These are phyloP conservation scores for Teratosphaeria viscida DNA, from an alignment of 2,329 filamentous ascomycete species.

Conservation along the genomic window DNA sequence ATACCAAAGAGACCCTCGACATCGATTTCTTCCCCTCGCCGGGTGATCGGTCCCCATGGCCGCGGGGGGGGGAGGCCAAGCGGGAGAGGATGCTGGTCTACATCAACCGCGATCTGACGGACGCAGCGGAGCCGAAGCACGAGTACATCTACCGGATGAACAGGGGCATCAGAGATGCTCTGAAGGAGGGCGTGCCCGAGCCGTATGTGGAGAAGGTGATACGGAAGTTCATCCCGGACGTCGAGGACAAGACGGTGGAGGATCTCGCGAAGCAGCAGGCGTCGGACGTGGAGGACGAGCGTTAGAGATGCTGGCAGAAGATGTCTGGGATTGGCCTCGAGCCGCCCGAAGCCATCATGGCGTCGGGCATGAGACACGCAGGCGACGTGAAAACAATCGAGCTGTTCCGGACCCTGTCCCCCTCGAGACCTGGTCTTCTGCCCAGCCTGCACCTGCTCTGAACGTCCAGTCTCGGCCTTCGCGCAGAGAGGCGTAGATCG, in stretches of 20 bases:
- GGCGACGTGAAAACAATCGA: background rate
- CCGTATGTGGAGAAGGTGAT: conserved; percentile 46
- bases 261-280: conserved; percentile 30
- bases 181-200: conserved; percentile 42
- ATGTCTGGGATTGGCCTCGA: background rate
- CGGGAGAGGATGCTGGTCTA: conserved; percentile 45
- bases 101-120: conserved; percentile 39
- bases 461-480: background rate
- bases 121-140: conserved; percentile 33
- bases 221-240: conserved; percentile 39
- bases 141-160: conserved; percentile 59
- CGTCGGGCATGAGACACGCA: background rate
- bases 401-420: background rate
- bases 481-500: background rate
- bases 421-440: background rate
- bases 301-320: background rate
- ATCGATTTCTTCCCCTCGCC: conserved; percentile 34
- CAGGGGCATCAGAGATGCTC: conserved; percentile 49
- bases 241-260: conserved; percentile 16
- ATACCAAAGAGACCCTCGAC: conserved; percentile 43
- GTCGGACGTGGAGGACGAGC: conserved; percentile 14
- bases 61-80: conserved; percentile 15
- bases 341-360: no score
- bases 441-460: background rate
- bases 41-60: conserved; percentile 11